Evolutionary conservation across 176 grass and related monocot genomes (phyloP).

Genomic region (Oryza rufipogon): DNA sequence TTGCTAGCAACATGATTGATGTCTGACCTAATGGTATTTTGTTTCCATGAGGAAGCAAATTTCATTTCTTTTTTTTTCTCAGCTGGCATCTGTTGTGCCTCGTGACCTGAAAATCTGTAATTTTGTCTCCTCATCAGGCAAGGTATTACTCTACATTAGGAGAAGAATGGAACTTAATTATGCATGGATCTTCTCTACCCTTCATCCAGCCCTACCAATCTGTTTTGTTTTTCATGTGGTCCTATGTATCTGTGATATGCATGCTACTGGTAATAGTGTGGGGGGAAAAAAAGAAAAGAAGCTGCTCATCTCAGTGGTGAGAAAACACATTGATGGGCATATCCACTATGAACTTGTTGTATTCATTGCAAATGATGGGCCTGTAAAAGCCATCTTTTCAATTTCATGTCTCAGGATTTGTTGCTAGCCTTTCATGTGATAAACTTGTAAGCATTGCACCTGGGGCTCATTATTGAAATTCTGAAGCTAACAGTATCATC

Average conservation of each 20-base stretch:
- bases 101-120: constrained; percentile 27
- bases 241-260: constrained; percentile 3
- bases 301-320: not conserved
- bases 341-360: constrained; percentile 36
- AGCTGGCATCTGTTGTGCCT: constrained; percentile 9
- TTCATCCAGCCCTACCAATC: constrained; percentile 18
- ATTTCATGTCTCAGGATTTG: constrained; percentile 18
- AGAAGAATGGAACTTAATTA: not conserved
- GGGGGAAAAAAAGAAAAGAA: not conserved
- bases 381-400: constrained; percentile 28
- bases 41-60: not conserved
- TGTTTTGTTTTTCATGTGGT: constrained; percentile 16
- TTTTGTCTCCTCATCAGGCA: constrained; percentile 10
- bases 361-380: constrained; percentile 31
- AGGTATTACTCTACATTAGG: not conserved
- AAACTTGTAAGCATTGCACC: not conserved
- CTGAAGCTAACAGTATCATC: not conserved
- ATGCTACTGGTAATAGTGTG: not conserved
- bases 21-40: not conserved
- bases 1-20: constrained; percentile 17
- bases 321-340: constrained; percentile 40
- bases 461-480: constrained; percentile 21
- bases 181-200: not conserved
- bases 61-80: not conserved
- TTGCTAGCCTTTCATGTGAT: not conserved